A percentile compares a stretch with the other conserved stretches of the same genome.
Conservation (phyloP, 176 grass and related monocot species). For the Phyllostachys edulis region DNA sequence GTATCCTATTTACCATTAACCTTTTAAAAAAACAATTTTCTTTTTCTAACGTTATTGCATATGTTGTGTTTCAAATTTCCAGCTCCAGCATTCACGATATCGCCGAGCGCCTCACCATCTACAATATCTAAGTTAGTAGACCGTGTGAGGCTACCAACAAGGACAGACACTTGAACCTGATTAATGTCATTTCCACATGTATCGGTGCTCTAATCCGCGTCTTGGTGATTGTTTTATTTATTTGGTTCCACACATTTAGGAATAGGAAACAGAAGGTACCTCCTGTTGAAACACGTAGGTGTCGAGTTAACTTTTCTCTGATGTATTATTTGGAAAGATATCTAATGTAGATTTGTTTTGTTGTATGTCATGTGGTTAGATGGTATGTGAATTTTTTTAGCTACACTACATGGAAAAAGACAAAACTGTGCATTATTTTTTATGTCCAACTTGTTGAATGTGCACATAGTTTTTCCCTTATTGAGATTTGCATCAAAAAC, state of each 20-base stretch:
- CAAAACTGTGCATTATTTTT: neutral
- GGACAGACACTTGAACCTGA: no score
- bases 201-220: no score
- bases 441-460: neutral
- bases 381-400: neutral
- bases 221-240: no score
- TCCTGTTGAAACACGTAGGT: no score
- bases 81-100: slow-evolving; percentile 64
- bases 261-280: no score
- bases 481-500: neutral
- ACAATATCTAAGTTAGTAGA: slow-evolving; percentile 32
- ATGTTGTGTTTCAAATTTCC: slow-evolving; percentile 40
- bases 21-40: neutral
- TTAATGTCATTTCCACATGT: no score
- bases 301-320: no score
- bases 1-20: slow-evolving; percentile 10
- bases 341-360: no score
- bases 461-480: neutral
- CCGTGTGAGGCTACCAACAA: slow-evolving; percentile 5
- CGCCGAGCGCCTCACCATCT: slow-evolving; percentile 64
- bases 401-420: no score
- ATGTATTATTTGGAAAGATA: no score
- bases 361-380: no score
- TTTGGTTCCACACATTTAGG: no score
- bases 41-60: slow-evolving; percentile 20